Conservation (phyloP, 2,329 filamentous ascomycete genomes). For the Penicillium hordei region DNA sequence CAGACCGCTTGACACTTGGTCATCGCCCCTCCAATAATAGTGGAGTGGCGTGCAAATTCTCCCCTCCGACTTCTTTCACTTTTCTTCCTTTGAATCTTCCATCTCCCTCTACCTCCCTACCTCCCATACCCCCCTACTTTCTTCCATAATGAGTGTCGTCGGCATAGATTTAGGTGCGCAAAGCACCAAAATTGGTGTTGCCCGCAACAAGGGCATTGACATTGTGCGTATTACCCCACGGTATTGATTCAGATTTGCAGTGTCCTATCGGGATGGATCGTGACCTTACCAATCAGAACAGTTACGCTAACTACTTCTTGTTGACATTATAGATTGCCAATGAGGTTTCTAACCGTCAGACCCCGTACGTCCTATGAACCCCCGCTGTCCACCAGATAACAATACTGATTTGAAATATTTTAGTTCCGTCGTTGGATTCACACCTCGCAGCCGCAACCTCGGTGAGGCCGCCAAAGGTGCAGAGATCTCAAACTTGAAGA, state of each 20-base stretch:
- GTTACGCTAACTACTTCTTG: conserved; percentile 18
- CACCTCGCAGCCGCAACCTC: conserved; percentile 87
- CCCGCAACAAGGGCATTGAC: conserved; percentile 97
- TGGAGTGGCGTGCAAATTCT: conserved; percentile 43
- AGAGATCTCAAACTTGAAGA: conserved; percentile 99
- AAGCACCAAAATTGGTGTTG: conserved; percentile 96
- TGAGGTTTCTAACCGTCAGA: conserved; percentile 97
- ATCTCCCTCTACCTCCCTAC: conserved; percentile 24
- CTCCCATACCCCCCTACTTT: conserved; percentile 20
- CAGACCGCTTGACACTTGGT: conserved; percentile 30
- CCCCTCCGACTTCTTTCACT: conserved; percentile 31
- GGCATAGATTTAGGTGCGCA: conserved; percentile 94
- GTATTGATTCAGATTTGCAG: conserved; percentile 5
- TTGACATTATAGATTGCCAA: conserved; percentile 74
- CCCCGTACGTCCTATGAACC: conserved; percentile 72
- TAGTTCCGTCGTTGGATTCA: conserved; percentile 92
- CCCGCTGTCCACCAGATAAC: conserved; percentile 2
- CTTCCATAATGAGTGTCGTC: conserved; percentile 59
- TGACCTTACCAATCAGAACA: neutral
- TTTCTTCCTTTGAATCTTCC: conserved; percentile 21
- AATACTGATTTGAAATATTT: conserved; percentile 21
- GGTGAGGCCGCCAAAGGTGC: conserved; percentile 97
- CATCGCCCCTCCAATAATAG: conserved; percentile 36
- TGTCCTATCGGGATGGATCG: neutral
- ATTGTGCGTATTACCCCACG: conserved; percentile 68